Evolutionary conservation across 2,329 filamentous ascomycete genomes (phyloP).

Genomic region (Dactylonectria estremocensis): DNA sequence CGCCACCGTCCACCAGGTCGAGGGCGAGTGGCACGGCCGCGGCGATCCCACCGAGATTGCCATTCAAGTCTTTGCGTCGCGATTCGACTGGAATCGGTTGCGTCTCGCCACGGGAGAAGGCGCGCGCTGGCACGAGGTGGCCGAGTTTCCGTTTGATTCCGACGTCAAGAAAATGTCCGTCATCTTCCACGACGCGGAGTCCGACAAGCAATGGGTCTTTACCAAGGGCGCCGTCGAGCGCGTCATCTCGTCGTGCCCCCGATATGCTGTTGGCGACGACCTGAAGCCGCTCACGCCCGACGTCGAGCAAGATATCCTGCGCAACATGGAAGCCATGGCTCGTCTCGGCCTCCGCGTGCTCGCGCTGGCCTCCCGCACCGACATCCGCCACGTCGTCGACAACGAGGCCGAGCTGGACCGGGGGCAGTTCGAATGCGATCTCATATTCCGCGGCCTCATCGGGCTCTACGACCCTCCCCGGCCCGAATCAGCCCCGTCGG

Average conservation of each 20-base stretch:
- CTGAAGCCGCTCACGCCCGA: constrained; percentile 65
- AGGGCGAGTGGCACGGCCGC: constrained; percentile 72
- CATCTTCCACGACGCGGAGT: constrained; percentile 67
- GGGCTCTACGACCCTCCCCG: constrained; percentile 83
- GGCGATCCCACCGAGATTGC: constrained; percentile 79
- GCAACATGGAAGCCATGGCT: constrained; percentile 79
- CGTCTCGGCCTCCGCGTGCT: constrained; percentile 79
- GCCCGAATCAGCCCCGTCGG: constrained; percentile 74
- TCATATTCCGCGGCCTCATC: constrained; percentile 78
- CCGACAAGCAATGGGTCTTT: constrained; percentile 65
- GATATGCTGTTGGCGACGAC: constrained; percentile 62
- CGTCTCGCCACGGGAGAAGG: constrained; percentile 65
- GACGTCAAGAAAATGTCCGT: constrained; percentile 85
- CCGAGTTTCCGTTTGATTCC: constrained; percentile 82
- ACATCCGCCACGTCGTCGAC: constrained; percentile 53
- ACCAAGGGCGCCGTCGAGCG: constrained; percentile 81
- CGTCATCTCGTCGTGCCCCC: constrained; percentile 74
- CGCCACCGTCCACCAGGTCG: constrained; percentile 71
- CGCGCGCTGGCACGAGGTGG: constrained; percentile 70
- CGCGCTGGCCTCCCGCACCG: constrained; percentile 70
- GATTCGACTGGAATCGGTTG: constrained; percentile 75
- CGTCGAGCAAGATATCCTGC: constrained; percentile 70
- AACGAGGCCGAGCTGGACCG: constrained; percentile 65
- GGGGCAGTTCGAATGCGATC: constrained; percentile 70
- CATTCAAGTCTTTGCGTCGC: constrained; percentile 80